Conservation (phyloP, 371 early-diverging fungal species). For the Circinella minor region DNA sequence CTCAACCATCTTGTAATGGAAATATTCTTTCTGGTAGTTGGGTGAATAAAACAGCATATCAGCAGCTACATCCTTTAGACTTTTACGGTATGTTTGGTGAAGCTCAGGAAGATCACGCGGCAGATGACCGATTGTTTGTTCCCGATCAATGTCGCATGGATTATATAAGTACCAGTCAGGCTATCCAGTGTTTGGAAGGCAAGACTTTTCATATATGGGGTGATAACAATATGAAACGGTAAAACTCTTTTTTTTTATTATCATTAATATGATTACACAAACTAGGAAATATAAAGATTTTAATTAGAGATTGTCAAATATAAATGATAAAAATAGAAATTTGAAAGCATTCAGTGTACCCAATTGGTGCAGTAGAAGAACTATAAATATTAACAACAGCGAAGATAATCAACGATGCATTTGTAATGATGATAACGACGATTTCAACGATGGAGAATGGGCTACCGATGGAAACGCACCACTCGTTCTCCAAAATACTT, state of each 20-base stretch:
- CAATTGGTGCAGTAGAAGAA: slow-evolving; percentile 14
- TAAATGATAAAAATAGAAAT: neutral
- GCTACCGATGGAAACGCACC: slow-evolving; percentile 13
- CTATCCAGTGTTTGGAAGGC: slow-evolving; percentile 19
- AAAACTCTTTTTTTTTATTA: neutral
- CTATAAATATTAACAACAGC: slow-evolving; percentile 9
- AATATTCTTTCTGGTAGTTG: slow-evolving; percentile 23
- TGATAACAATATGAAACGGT: slow-evolving; percentile 34
- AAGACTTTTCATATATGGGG: slow-evolving; percentile 44
- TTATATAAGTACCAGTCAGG: slow-evolving; percentile 14
- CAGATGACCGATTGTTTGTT: slow-evolving; percentile 15
- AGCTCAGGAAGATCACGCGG: slow-evolving; percentile 16
- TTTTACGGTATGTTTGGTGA: slow-evolving; percentile 18
- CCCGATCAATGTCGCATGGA: slow-evolving; percentile 25
- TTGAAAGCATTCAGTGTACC: neutral
- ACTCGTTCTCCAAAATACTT: slow-evolving; percentile 10
- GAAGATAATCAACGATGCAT: slow-evolving; percentile 15
- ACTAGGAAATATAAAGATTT: no score
- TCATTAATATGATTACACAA: no score
- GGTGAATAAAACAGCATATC: slow-evolving; percentile 20
- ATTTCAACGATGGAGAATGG: slow-evolving; percentile 16
- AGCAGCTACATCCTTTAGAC: slow-evolving; percentile 7
- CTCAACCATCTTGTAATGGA: slow-evolving; percentile 13
- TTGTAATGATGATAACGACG: slow-evolving; percentile 26
- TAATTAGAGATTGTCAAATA: no score